Percentiles rank a stretch among this genome's conserved stretches.
Conservation (phyloP, 2,329 filamentous ascomycete species). For the Claviceps sp. region DNA sequence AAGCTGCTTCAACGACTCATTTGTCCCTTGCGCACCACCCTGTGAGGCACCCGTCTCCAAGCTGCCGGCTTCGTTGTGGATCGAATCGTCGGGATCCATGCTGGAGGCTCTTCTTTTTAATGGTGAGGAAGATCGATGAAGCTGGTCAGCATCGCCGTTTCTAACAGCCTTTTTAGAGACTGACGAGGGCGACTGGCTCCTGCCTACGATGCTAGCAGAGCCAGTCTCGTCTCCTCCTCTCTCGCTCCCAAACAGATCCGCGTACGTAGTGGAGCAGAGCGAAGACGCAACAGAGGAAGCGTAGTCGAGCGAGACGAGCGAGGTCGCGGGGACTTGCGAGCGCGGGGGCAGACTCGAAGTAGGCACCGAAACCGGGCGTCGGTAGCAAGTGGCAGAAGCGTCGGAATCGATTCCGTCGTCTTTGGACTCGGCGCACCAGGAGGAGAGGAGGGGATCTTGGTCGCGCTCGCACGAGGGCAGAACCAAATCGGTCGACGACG, state of each 20-base stretch:
- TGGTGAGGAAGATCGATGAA: constrained; percentile 50
- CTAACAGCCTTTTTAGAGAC: constrained; percentile 41
- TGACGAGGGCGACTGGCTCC: constrained; percentile 40
- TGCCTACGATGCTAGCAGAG: constrained; percentile 23
- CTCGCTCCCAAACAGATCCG: constrained; percentile 45
- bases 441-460: constrained; percentile 35
- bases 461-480: constrained; percentile 40
- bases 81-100: constrained; percentile 39
- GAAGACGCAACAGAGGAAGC: constrained; percentile 44
- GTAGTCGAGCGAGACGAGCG: constrained; percentile 33
- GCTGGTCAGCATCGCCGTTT: constrained; percentile 43
- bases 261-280: constrained; percentile 40
- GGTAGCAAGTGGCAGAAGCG: constrained; percentile 20
- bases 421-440: constrained; percentile 32
- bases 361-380: constrained; percentile 28
- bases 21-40: constrained; percentile 9
- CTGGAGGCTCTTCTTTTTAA: constrained; percentile 50
- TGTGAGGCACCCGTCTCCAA: constrained; percentile 30
- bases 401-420: constrained; percentile 22
- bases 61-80: constrained; percentile 27
- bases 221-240: constrained; percentile 33
- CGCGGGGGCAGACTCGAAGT: constrained; percentile 38
- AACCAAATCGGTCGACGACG: constrained; percentile 30
- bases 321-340: constrained; percentile 31
- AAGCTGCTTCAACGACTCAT: constrained; percentile 10